phyloP scores from a whole-genome alignment of 2,329 filamentous ascomycete genomes.

The Botrytis pseudocinerea region DNA sequence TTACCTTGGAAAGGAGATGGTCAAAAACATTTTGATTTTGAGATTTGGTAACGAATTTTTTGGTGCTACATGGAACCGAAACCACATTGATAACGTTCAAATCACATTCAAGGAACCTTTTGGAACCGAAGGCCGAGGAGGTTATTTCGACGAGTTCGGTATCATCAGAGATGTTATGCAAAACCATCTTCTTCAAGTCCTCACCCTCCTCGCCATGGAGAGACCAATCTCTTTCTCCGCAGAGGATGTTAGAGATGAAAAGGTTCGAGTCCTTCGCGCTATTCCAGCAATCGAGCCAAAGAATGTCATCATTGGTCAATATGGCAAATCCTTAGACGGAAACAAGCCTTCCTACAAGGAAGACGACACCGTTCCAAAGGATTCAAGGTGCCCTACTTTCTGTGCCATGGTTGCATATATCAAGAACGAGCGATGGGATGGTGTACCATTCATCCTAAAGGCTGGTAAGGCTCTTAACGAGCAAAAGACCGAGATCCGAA shows the following conservation, averaged over 20 bases:
- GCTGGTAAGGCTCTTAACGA: conserved; percentile 98
- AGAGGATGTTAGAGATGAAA: conserved; percentile 98
- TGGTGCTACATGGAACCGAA: conserved; percentile 96
- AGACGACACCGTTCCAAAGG: conserved; percentile 96
- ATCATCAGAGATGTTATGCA: conserved; percentile 99
- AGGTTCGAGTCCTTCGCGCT: conserved; percentile 90
- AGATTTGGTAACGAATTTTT: conserved; percentile 99
- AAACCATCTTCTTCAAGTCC: conserved; percentile 95
- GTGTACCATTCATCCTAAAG: conserved; percentile 99
- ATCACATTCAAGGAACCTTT: conserved; percentile 99
- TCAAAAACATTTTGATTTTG: conserved; percentile 98
- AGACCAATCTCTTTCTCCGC: conserved; percentile 96
- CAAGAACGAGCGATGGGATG: conserved; percentile 99
- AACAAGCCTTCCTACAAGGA: conserved; percentile 98
- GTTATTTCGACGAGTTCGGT: conserved; percentile 99
- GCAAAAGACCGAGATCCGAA: conserved; percentile 98
- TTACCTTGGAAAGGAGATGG: conserved; percentile 99
- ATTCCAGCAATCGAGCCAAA: conserved; percentile 97
- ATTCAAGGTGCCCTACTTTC: conserved; percentile 96
- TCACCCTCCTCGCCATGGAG: conserved; percentile 97
- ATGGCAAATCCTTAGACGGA: conserved; percentile 92
- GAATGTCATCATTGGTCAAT: conserved; percentile 99
- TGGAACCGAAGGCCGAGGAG: conserved; percentile 94
- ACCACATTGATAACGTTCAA: conserved; percentile 99
- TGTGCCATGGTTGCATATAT: conserved; percentile 97